These are phyloP conservation scores for Aspergillus costaricaensis DNA, from an alignment of 2,329 filamentous ascomycete species.

Conservation along the genomic window DNA sequence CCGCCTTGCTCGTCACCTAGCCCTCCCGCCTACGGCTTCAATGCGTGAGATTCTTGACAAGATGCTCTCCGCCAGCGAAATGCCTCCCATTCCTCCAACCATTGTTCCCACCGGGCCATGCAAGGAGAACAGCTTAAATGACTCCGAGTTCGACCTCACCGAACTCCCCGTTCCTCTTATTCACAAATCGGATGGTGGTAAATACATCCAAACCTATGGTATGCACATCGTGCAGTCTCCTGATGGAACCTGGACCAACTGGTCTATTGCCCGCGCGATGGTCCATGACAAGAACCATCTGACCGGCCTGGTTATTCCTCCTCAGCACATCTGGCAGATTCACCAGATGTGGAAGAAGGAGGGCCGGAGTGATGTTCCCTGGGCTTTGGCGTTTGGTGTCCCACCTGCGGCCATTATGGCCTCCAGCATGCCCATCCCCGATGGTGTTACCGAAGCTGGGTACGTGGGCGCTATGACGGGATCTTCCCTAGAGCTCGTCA, in stretches of 20 bases:
- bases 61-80: conserved; percentile 42
- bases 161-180: conserved; percentile 47
- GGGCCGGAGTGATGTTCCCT: conserved; percentile 49
- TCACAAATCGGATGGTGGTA: conserved; percentile 51
- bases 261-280: conserved; percentile 48
- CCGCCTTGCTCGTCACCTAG: conserved; percentile 47
- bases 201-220: conserved; percentile 55
- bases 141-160: conserved; percentile 47
- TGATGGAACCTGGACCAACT: conserved; percentile 49
- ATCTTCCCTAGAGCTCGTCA: conserved; percentile 50
- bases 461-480: conserved; percentile 54
- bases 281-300: conserved; percentile 48
- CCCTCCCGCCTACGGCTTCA: conserved; percentile 40
- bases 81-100: conserved; percentile 34
- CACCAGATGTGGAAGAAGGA: conserved; percentile 50
- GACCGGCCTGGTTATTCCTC: conserved; percentile 45
- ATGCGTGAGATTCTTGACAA: conserved; percentile 47
- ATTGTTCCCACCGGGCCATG: conserved; percentile 43
- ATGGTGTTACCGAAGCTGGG: conserved; percentile 51
- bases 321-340: conserved; percentile 52
- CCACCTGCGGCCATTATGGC: conserved; percentile 55
- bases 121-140: conserved; percentile 46
- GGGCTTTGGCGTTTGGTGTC: conserved; percentile 52
- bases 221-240: conserved; percentile 52
- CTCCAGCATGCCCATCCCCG: conserved; percentile 52